Conservation (phyloP, 2,329 filamentous ascomycete species). For the Gnomoniopsis smithogilvyi region DNA sequence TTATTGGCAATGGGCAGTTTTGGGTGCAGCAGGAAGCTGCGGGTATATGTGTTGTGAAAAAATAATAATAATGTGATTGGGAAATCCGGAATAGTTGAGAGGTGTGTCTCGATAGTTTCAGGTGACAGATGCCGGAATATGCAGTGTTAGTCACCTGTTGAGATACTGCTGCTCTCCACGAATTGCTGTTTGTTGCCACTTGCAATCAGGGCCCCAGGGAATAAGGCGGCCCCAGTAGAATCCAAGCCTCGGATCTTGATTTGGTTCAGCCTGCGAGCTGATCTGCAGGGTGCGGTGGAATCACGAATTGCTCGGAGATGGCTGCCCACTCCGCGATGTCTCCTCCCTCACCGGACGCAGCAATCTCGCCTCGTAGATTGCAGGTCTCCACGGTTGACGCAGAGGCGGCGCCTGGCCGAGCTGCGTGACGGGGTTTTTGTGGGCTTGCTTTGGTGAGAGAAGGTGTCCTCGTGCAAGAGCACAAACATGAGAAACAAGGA, state of each 20-base stretch:
- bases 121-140: no score
- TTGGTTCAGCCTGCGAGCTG: neutral
- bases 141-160: no score
- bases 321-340: slow-evolving; percentile 2
- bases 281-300: neutral
- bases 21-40: neutral
- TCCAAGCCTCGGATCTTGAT: no score
- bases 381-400: slow-evolving; percentile 7
- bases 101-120: no score
- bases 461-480: neutral
- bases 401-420: neutral
- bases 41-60: no score
- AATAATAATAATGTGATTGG: no score
- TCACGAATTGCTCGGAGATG: slow-evolving; percentile 1
- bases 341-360: neutral
- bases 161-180: no score
- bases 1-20: neutral
- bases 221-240: no score
- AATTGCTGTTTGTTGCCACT: no score
- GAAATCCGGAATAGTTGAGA: no score
- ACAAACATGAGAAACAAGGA: no score
- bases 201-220: no score
- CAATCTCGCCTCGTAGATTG: slow-evolving; percentile 16
- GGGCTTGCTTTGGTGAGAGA: neutral
- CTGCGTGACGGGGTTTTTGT: neutral